Conservation (phyloP, 2,329 filamentous ascomycete species). For the Fusarium compactum region DNA sequence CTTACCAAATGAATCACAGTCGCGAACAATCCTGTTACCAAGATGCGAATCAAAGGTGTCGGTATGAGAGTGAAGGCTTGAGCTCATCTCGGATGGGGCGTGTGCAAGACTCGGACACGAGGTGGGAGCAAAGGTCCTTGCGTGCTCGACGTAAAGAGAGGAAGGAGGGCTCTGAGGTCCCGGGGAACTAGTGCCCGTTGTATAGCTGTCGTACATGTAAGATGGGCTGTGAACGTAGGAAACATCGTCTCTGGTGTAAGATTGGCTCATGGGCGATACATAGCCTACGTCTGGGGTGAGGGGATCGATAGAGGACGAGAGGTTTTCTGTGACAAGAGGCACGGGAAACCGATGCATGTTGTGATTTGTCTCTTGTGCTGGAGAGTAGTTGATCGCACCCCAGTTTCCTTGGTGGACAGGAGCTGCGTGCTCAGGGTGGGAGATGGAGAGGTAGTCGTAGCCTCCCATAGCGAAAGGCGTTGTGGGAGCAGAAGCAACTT, state of each 20-base stretch:
- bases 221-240: conserved; percentile 67
- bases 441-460: conserved; percentile 66
- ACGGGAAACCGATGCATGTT: conserved; percentile 61
- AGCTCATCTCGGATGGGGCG: conserved; percentile 70
- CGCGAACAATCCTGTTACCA: conserved; percentile 65
- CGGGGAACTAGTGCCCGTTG: conserved; percentile 62
- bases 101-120: conserved; percentile 73
- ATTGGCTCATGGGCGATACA: conserved; percentile 69
- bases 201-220: conserved; percentile 69
- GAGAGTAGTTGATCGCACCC: conserved; percentile 62
- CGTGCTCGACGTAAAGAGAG: conserved; percentile 67
- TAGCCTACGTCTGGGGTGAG: conserved; percentile 71
- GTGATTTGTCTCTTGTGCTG: conserved; percentile 52
- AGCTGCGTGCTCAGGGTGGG: conserved; percentile 59
- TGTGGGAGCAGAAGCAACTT: conserved; percentile 58
- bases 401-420: conserved; percentile 58
- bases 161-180: conserved; percentile 67
- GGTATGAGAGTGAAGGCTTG: conserved; percentile 70
- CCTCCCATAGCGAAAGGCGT: conserved; percentile 53
- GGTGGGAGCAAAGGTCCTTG: conserved; percentile 62
- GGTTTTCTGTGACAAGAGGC: conserved; percentile 62
- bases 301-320: conserved; percentile 69
- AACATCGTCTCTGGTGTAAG: conserved; percentile 68
- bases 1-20: conserved; percentile 69
- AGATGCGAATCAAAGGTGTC: conserved; percentile 69